These are phyloP conservation scores for Ceratobasidium sp. DNA, from an alignment of 1,284 basidiomycete species.

Conservation along the genomic window DNA sequence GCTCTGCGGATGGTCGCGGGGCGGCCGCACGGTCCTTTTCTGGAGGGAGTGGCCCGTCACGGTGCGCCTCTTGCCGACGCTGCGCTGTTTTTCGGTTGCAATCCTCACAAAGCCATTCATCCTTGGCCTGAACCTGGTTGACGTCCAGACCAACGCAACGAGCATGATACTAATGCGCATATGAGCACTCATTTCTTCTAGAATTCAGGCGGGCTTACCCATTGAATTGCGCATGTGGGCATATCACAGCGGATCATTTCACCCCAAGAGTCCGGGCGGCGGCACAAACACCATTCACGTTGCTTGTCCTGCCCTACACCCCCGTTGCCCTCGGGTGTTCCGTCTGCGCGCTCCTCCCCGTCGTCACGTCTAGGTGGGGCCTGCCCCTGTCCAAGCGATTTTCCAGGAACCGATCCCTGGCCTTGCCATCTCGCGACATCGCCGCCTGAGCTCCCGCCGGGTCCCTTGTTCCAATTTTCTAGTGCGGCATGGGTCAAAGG, in stretches of 20 bases:
- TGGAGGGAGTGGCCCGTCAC: constrained; percentile 11
- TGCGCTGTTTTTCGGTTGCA: constrained; percentile 37
- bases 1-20: constrained; percentile 6
- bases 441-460: constrained; percentile 20
- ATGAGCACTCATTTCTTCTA: not conserved
- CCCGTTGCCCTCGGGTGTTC: not conserved
- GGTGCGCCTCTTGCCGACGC: constrained; percentile 36
- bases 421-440: constrained; percentile 42
- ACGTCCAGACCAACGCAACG: constrained; percentile 31
- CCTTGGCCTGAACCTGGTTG: constrained; percentile 13
- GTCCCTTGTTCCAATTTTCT: constrained; percentile 36
- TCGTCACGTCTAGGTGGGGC: constrained; percentile 12
- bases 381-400: constrained; percentile 10
- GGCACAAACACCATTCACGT: constrained; percentile 41
- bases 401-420: constrained; percentile 39
- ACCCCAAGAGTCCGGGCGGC: constrained; percentile 35
- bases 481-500: constrained; percentile 33
- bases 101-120: constrained; percentile 36
- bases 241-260: constrained; percentile 40
- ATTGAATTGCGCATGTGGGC: constrained; percentile 43
- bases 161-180: constrained; percentile 17
- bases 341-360: constrained; percentile 12
- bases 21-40: constrained; percentile 18
- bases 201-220: constrained; percentile 7
- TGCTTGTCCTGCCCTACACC: constrained; percentile 24